Evolutionary conservation across 1,284 basidiomycete species (phyloP).

Genomic region (Sporisorium graminicola): DNA sequence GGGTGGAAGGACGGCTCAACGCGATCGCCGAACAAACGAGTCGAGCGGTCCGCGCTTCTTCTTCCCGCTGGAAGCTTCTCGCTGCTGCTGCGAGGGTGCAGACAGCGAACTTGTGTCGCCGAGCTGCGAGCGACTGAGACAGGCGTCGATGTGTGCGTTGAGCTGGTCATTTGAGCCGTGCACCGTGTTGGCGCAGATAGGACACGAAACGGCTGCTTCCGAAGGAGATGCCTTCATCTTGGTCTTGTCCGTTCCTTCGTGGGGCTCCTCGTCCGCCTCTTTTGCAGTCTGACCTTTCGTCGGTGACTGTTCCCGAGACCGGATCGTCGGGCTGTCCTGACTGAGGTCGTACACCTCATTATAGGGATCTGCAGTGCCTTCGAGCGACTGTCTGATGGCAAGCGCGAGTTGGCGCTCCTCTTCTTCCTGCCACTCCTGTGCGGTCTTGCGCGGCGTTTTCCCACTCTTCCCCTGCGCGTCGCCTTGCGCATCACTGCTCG

Average conservation of each 20-base stretch:
- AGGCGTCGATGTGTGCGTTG: constrained; percentile 54
- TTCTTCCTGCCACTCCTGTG: constrained; percentile 36
- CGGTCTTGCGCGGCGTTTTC: constrained; percentile 13
- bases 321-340: constrained; percentile 23
- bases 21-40: constrained; percentile 32
- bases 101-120: background rate
- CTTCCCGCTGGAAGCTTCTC: constrained; percentile 1
- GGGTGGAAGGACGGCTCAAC: background rate
- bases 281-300: background rate
- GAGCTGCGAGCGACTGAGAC: constrained; percentile 30
- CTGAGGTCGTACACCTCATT: constrained; percentile 30
- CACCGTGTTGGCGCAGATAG: constrained; percentile 35
- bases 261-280: background rate
- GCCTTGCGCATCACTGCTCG: background rate
- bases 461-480: background rate
- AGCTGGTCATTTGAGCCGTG: constrained; percentile 39
- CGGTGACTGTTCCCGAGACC: constrained; percentile 5
- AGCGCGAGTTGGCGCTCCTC: constrained; percentile 49
- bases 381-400: constrained; percentile 46
- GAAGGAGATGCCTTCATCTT: background rate
- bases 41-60: constrained; percentile 42
- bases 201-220: constrained; percentile 27
- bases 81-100: background rate
- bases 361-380: constrained; percentile 27
- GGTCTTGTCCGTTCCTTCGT: background rate